Evolutionary conservation across 2,329 filamentous ascomycete species (phyloP), one percentile per base, ranked within the genome.

Genomic region (Emmonsiellopsis sp.): DNA sequence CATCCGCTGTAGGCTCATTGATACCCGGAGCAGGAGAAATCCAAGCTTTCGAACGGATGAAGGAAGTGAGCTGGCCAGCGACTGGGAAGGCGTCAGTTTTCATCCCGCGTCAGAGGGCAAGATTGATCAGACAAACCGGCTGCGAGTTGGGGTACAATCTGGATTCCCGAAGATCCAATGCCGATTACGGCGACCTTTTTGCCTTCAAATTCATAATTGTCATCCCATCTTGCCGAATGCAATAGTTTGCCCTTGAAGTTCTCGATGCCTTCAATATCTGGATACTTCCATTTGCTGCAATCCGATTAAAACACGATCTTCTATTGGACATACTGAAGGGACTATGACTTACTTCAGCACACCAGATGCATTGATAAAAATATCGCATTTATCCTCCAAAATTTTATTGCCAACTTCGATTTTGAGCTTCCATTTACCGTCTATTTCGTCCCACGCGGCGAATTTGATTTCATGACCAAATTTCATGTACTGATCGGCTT

Each of bases 181-280:
- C 62, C 62, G 44, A 63, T 59, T n/a, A 63, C 38, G 6, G 57
- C 61, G n/a, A 63, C 51, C 8, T 41, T 55, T 50, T 63, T 62
- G 8, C 54, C 57, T 11, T 35, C 52, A 49, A 51, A 57, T 50
- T 69, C 65, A 37, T 61, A 62, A 2, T 53, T 45, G 10, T 62
- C 50, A 46, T 68, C 63, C 61, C 65, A 71, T 5, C 55, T 58
- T 5, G 62, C 63, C 15, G 61, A 59, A 52, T 66, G 65, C 46
- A 61, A 54, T 45, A 70, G 57, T 30, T 61, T 58, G 32, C 70
- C 69, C 54, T 64, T 54, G 57, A 68, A 71, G 7, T 59, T 58
- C 15, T 66, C 40, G 13, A 70, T 51, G 3, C 68, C 68, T 15
- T 56, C 52, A 16, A 70, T 68, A 2, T 54, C 48, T 4, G 69